Conservation (phyloP, 139 green algal genomes). For the Closterium sp. region DNA sequence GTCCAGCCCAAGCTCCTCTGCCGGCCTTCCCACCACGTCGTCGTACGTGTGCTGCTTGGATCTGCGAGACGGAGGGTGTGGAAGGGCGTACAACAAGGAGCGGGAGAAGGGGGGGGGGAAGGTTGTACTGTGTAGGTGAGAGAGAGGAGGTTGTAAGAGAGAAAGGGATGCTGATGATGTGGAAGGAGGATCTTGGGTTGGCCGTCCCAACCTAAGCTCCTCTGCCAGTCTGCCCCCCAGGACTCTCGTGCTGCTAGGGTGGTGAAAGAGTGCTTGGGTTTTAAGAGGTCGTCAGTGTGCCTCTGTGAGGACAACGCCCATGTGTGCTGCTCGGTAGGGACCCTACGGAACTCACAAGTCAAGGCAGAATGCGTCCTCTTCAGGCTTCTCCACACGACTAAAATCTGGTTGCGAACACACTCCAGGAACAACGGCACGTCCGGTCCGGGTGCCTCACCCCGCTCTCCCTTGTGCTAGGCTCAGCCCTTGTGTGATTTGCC, state of each 20-base stretch:
- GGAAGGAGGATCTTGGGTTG: conserved; percentile 63
- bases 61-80: background rate
- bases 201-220: conserved; percentile 56
- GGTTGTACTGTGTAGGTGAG: no score
- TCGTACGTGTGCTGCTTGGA: conserved; percentile 66
- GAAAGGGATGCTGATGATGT: no score
- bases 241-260: no score
- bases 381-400: conserved; percentile 58
- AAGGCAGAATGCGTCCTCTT: conserved; percentile 70
- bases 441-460: conserved; percentile 63
- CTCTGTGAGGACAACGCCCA: no score
- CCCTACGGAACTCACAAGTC: no score
- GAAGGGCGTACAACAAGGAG: conserved; percentile 59
- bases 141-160: no score
- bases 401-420: conserved; percentile 69
- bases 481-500: no score
- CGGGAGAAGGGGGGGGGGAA: no score
- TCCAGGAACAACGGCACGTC: conserved; percentile 67
- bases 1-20: conserved; percentile 56
- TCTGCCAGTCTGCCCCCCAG: conserved; percentile 63
- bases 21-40: conserved; percentile 68
- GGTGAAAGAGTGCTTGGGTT: no score
- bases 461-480: no score
- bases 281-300: no score
- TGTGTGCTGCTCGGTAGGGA: no score